A percentile compares a stretch with the other conserved stretches of the same genome.
Conservation (phyloP, 1,139 yeast species). For the Geotrichum carabidarum region DNA sequence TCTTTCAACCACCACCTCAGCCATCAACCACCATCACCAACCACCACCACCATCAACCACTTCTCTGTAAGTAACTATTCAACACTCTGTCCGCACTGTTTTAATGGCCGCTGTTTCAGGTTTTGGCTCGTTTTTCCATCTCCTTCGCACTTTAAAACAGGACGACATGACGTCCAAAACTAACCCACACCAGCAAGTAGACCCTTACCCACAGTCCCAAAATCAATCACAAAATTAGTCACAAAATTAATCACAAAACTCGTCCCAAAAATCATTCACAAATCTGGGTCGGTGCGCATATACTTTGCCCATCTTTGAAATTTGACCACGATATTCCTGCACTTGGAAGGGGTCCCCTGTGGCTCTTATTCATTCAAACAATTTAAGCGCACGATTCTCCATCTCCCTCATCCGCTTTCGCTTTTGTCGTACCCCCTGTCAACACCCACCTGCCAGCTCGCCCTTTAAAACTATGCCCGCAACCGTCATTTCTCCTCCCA, state of each 20-base stretch:
- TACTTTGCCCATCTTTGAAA: not conserved
- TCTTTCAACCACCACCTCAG: not conserved
- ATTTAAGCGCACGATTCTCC: too few species aligned
- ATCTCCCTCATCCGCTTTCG: too few species aligned
- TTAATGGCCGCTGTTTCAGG: not conserved
- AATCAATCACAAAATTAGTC: not conserved
- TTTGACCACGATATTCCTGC: conserved; percentile 1
- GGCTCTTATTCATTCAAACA: not conserved
- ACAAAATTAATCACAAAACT: not conserved
- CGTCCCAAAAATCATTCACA: not conserved
- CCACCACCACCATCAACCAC: too few species aligned
- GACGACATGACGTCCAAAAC: conserved; percentile 1
- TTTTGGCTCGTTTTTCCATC: not conserved
- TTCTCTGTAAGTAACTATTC: too few species aligned
- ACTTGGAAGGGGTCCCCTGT: conserved; percentile 4
- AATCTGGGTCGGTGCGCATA: not conserved
- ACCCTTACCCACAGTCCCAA: not conserved
- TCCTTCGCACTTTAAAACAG: not conserved
- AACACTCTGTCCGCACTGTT: too few species aligned
- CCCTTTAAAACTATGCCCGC: too few species aligned
- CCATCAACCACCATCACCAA: not conserved
- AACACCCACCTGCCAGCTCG: too few species aligned
- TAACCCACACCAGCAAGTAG: not conserved
- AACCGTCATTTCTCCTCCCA: too few species aligned
- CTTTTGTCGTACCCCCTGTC: too few species aligned